Percentiles rank a stretch among this genome's conserved stretches.
phyloP scores from a whole-genome alignment of 306 rosid genomes.

The Fragaria iinumae region DNA sequence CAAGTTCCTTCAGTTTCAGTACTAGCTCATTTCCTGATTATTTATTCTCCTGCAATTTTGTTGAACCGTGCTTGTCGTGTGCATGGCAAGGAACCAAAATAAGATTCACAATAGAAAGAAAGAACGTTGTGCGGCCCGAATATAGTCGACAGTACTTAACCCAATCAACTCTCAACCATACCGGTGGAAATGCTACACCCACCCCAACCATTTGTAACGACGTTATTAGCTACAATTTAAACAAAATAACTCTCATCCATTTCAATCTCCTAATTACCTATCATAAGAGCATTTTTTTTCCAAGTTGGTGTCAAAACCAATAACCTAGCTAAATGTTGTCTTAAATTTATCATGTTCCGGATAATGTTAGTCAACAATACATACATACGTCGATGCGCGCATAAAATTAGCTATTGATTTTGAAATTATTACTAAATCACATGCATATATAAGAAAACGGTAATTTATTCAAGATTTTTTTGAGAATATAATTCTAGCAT shows the following conservation, averaged over 20 bases:
- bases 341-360: no score
- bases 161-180: not conserved
- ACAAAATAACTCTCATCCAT: not conserved
- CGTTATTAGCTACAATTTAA: not conserved
- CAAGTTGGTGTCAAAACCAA: no score
- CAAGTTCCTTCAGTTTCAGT: not conserved
- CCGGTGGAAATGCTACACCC: conserved; percentile 2
- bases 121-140: not conserved
- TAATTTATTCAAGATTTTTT: no score
- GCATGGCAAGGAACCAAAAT: conserved; percentile 2
- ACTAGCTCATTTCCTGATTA: not conserved
- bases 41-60: not conserved
- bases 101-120: not conserved
- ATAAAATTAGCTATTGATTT: no score
- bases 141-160: not conserved
- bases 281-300: not conserved
- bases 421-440: no score
- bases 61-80: not conserved
- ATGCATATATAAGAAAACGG: no score
- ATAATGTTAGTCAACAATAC: no score
- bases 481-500: no score
- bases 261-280: not conserved
- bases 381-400: no score
- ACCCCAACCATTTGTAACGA: not conserved
- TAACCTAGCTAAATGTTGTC: no score